Evolutionary conservation across 2,329 filamentous ascomycete genomes (phyloP).

Genomic region (Aspergillus uvarum): DNA sequence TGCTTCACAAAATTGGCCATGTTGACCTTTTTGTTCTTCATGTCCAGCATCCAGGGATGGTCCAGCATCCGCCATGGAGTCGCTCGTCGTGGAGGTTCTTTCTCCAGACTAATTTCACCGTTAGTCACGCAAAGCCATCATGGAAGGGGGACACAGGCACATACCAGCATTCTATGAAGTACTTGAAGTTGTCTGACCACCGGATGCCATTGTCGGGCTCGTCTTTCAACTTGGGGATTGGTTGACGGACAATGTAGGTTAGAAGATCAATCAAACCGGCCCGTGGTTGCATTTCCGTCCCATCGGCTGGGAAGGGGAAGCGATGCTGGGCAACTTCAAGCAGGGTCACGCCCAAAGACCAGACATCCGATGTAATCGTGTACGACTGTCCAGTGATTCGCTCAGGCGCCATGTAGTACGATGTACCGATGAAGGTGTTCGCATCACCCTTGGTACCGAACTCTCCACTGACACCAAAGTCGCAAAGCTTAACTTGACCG

Average conservation of each 20-base stretch:
- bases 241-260: constrained; percentile 95
- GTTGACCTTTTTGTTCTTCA: constrained; percentile 93
- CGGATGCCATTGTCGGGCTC: constrained; percentile 84
- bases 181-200: constrained; percentile 98
- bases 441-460: constrained; percentile 98
- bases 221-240: constrained; percentile 92
- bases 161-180: constrained; percentile 98
- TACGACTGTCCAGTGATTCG: constrained; percentile 97
- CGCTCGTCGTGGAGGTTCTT: constrained; percentile 80
- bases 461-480: constrained; percentile 96
- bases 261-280: constrained; percentile 92
- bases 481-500: constrained; percentile 94
- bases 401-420: constrained; percentile 99
- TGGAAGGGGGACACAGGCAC: constrained; percentile 8
- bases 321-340: constrained; percentile 99
- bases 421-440: constrained; percentile 98
- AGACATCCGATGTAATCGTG: constrained; percentile 97
- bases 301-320: constrained; percentile 96
- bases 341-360: constrained; percentile 93
- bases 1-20: constrained; percentile 92
- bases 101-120: constrained; percentile 70
- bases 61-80: constrained; percentile 99
- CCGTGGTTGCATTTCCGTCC: constrained; percentile 89
- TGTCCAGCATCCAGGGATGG: constrained; percentile 98
- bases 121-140: constrained; percentile 14